These are phyloP conservation scores for Blastomyces percursus DNA, from an alignment of 2,329 filamentous ascomycete genomes.

Conservation along the genomic window DNA sequence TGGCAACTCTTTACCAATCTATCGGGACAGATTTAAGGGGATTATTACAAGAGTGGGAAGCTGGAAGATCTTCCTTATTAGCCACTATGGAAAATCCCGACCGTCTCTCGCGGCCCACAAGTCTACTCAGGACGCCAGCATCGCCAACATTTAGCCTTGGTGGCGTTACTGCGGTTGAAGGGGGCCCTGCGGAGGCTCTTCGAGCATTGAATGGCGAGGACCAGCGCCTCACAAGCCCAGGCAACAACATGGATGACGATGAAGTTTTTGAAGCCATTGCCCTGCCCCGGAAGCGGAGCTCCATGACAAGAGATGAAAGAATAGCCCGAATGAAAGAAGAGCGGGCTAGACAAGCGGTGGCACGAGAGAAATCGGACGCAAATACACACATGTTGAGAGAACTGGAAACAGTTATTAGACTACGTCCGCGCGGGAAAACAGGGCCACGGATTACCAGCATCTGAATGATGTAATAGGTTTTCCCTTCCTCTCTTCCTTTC, in stretches of 20 bases:
- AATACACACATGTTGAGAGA: slow-evolving; percentile 86
- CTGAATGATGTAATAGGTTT: slow-evolving; percentile 14
- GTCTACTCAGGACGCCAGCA: slow-evolving; percentile 27
- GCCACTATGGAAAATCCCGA: slow-evolving; percentile 63
- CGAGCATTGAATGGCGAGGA: slow-evolving; percentile 66
- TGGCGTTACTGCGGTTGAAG: slow-evolving; percentile 40
- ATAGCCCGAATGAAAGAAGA: slow-evolving; percentile 83
- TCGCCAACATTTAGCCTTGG: slow-evolving; percentile 39
- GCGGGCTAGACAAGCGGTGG: slow-evolving; percentile 58
- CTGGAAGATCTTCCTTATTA: slow-evolving; percentile 71
- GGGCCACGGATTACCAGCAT: slow-evolving; percentile 33
- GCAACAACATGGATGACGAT: slow-evolving; percentile 42
- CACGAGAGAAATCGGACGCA: slow-evolving; percentile 65
- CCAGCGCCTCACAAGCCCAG: slow-evolving; percentile 22
- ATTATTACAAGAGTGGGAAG: slow-evolving; percentile 74
- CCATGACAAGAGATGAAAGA: slow-evolving; percentile 72
- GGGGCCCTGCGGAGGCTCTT: slow-evolving; percentile 56
- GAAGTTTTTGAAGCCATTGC: slow-evolving; percentile 91
- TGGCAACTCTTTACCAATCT: slow-evolving; percentile 87
- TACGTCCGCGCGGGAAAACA: slow-evolving; percentile 32
- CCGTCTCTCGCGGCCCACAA: slow-evolving; percentile 44
- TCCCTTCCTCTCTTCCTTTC: background rate
- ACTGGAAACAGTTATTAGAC: slow-evolving; percentile 75
- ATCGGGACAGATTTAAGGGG: slow-evolving; percentile 78
- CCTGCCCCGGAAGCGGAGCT: slow-evolving; percentile 56